These are phyloP conservation scores for Rutstroemia sp. DNA, from an alignment of 2,329 filamentous ascomycete species.

Conservation along the genomic window DNA sequence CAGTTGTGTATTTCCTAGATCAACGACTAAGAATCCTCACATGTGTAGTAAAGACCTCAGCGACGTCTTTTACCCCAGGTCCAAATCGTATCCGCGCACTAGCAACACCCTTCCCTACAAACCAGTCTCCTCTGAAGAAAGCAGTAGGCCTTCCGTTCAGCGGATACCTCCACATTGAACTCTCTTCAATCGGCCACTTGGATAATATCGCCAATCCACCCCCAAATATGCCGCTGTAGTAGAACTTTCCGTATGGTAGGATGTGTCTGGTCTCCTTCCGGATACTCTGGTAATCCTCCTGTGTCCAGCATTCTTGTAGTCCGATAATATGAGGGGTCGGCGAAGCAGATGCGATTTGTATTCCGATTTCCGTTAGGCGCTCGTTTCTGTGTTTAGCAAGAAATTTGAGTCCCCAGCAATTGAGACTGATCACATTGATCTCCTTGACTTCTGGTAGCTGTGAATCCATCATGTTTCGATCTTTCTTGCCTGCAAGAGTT, in stretches of 20 bases:
- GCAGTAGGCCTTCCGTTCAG: slow-evolving; percentile 89
- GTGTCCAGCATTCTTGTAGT: slow-evolving; percentile 93
- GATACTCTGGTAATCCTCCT: slow-evolving; percentile 74
- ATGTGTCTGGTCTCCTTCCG: slow-evolving; percentile 64
- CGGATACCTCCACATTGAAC: slow-evolving; percentile 78
- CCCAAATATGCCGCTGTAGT: slow-evolving; percentile 81
- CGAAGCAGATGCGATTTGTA: slow-evolving; percentile 59
- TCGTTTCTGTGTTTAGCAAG: slow-evolving; percentile 70
- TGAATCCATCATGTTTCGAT: neutral
- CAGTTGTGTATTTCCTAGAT: slow-evolving; percentile 23
- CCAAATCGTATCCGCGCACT: slow-evolving; percentile 72
- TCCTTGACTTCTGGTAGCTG: slow-evolving; percentile 29
- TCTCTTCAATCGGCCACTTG: slow-evolving; percentile 87
- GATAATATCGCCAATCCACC: slow-evolving; percentile 84
- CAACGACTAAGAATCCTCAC: slow-evolving; percentile 35
- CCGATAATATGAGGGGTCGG: slow-evolving; percentile 78
- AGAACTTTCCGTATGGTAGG: slow-evolving; percentile 89
- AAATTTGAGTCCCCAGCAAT: slow-evolving; percentile 95
- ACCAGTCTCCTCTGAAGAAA: slow-evolving; percentile 94
- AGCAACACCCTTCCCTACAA: slow-evolving; percentile 88
- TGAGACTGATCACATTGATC: slow-evolving; percentile 79
- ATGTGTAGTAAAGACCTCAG: slow-evolving; percentile 92
- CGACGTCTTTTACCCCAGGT: slow-evolving; percentile 52
- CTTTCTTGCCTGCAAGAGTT: too few relatives aligned
- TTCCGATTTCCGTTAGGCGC: slow-evolving; percentile 77